These are phyloP conservation scores for Sonneratia caseolaris DNA, from an alignment of 345 rosid genomes.

Conservation along the genomic window DNA sequence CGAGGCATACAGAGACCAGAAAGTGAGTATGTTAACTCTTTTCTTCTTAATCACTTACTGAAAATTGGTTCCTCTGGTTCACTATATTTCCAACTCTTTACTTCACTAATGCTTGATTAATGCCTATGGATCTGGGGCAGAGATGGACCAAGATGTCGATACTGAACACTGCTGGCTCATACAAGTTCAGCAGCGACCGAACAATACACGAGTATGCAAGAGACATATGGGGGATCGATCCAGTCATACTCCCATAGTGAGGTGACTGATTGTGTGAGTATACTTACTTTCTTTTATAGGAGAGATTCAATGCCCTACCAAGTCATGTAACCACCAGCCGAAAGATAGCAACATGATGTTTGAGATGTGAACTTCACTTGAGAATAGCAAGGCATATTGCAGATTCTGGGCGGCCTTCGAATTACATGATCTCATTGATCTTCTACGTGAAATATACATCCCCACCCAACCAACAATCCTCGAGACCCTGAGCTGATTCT, in stretches of 20 bases:
- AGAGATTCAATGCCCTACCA: not conserved
- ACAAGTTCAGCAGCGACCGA: conserved; percentile 55
- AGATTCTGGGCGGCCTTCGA: not conserved
- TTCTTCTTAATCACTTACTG: not conserved
- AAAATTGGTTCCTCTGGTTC: not conserved
- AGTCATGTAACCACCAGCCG: not conserved
- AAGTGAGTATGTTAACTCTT: conserved; percentile 19
- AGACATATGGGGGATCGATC: conserved; percentile 45
- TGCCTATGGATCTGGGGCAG: conserved; percentile 14
- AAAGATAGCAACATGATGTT: not conserved
- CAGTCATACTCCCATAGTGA: conserved; percentile 27
- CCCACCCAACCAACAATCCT: no score
- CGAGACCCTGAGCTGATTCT: no score
- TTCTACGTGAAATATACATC: no score
- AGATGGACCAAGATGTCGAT: conserved; percentile 53
- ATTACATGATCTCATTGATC: no score
- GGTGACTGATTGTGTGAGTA: not conserved
- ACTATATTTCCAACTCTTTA: not conserved
- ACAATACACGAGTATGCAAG: conserved; percentile 51
- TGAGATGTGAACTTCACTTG: not conserved
- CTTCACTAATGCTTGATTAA: not conserved
- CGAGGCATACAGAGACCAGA: conserved; percentile 44
- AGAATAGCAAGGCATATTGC: not conserved
- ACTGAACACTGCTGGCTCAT: conserved; percentile 50
- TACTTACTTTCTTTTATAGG: not conserved